phyloP scores from a whole-genome alignment of 768 basidiomycete genomes.

The Hygrophorus russula region DNA sequence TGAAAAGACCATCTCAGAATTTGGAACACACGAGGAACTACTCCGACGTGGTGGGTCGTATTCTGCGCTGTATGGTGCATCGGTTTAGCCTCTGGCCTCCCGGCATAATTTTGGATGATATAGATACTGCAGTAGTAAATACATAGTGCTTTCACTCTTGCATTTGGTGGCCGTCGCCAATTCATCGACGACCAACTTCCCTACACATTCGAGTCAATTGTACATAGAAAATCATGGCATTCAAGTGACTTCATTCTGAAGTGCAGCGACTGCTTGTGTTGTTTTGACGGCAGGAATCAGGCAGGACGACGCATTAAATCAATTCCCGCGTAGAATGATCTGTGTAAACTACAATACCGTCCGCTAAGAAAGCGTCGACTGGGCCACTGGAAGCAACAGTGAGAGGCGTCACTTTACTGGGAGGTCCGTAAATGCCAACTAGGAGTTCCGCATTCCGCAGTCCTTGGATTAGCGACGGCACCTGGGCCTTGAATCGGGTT shows the following conservation, averaged over 20 bases:
- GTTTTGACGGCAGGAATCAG: not conserved
- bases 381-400: slow-evolving; percentile 32
- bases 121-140: not conserved
- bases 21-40: slow-evolving; percentile 63
- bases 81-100: slow-evolving; percentile 43
- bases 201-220: too few species aligned
- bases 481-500: slow-evolving; percentile 48
- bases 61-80: slow-evolving; percentile 59
- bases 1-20: slow-evolving; percentile 61
- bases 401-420: slow-evolving; percentile 28
- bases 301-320: slow-evolving; percentile 13
- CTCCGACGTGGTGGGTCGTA: slow-evolving; percentile 50
- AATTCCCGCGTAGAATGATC: slow-evolving; percentile 47
- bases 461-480: slow-evolving; percentile 82
- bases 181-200: too few species aligned
- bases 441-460: slow-evolving; percentile 85
- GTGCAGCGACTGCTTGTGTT: slow-evolving; percentile 3
- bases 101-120: slow-evolving; percentile 6
- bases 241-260: too few species aligned
- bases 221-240: too few species aligned
- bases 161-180: too few species aligned
- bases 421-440: slow-evolving; percentile 70
- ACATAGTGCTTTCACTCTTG: too few species aligned
- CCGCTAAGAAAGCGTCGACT: slow-evolving; percentile 59
- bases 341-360: slow-evolving; percentile 56